Conservation (phyloP, 352 stramenopile species). For the Globisporangium abappressorium region DNA sequence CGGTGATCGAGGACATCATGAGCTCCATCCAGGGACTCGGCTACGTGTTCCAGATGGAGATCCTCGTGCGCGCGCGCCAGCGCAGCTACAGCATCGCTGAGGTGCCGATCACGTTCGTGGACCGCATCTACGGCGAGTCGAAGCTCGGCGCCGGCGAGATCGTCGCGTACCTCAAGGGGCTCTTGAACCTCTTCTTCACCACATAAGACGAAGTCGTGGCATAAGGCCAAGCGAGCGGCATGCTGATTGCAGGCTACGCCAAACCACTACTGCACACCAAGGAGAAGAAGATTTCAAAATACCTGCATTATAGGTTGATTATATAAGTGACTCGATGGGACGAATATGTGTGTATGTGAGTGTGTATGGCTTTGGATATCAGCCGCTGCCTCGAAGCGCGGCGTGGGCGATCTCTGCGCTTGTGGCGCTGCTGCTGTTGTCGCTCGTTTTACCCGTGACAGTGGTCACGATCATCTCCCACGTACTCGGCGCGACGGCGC, state of each 20-base stretch:
- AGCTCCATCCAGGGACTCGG: slow-evolving; percentile 80
- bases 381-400: slow-evolving; percentile 14
- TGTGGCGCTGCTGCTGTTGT: slow-evolving; percentile 7
- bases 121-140: slow-evolving; percentile 98
- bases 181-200: slow-evolving; percentile 96
- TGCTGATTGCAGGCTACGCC: not conserved
- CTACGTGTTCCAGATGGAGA: slow-evolving; percentile 99
- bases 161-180: slow-evolving; percentile 95
- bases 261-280: not conserved
- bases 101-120: slow-evolving; percentile 98
- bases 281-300: slow-evolving; percentile 13
- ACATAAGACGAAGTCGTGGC: slow-evolving; percentile 49
- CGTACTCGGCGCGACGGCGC: slow-evolving; percentile 11
- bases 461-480: slow-evolving; percentile 17
- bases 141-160: slow-evolving; percentile 98
- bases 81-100: slow-evolving; percentile 92
- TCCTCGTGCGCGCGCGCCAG: slow-evolving; percentile 93
- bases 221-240: not conserved
- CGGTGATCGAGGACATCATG: slow-evolving; percentile 95
- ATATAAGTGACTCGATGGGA: slow-evolving; percentile 13
- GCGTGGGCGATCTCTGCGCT: slow-evolving; percentile 7
- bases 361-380: not conserved
- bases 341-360: not conserved
- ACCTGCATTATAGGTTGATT: slow-evolving; percentile 15
- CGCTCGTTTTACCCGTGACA: slow-evolving; percentile 18